Base-by-base conservation (phyloP, 306 rosid species). In the Leucaena leucocephala region DNA sequence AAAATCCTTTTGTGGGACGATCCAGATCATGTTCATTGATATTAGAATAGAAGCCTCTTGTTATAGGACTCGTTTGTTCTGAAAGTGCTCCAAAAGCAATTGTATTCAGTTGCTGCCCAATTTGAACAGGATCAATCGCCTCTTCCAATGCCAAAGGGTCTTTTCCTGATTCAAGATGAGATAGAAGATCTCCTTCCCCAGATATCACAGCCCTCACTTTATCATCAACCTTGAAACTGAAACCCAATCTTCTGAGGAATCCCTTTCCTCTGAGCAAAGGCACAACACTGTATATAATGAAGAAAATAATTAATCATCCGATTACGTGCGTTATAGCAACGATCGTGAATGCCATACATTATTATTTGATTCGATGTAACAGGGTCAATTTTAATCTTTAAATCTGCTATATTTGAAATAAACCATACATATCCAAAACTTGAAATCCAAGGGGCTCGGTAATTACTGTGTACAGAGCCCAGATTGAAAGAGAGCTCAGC, bases 101-200 rank as follows among this genome's bases (percentile, higher is more conserved):
- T 22, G 82, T 69, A 8, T 87, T 85, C 19, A 33, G n/a, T 33
- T 61, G 67, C 17, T 61, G 40, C 40, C 40, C 17, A 2, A 61
- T 61, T 61, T 61, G 7, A 33, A 33, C 5, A 12, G 40, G 67
- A 33, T 61, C 39, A 61, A 61, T 34, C 7, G 67, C 40, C 67
- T 61, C 39, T 27, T 61, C 12, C 66, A 68, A 75, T 6, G 59
- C 52, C 54, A 44, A 57, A 42, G 14, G 59, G 27, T 75, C 80
- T 21, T 44, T 43, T 57, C 42, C 73, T 11, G 45, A 2, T 19
- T 74, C 73, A n/a, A 74, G 39, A 50, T 42, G 78, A 72, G 89
- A 81, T 59, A 85, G 77, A 43, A 87, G 80, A 68, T 76, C 87
- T 75, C 81, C 89, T 78, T 85, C 90, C 42, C 85, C 89, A 73